Percentiles rank a stretch among this genome's conserved stretches.
Evolutionary conservation across 2,329 filamentous ascomycete genomes (phyloP).

Genomic region (Ophiostoma pallidulum): DNA sequence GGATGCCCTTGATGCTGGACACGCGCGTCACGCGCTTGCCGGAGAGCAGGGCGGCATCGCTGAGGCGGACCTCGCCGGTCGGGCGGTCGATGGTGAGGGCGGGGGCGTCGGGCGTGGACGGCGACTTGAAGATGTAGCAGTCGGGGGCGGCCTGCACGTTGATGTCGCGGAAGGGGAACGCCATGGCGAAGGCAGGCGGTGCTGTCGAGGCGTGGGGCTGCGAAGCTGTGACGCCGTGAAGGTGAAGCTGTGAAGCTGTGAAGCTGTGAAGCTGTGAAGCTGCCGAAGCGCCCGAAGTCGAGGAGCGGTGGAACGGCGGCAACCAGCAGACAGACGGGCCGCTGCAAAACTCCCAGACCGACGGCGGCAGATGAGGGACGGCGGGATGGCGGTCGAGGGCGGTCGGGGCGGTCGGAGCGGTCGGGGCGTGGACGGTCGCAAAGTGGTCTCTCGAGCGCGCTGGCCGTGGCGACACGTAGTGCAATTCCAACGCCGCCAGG

Average conservation of each 20-base stretch:
- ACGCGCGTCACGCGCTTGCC: constrained; percentile 64
- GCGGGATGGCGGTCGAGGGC: too few species aligned
- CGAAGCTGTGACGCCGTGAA: background rate
- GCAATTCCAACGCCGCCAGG: background rate
- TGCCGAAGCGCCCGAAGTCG: too few species aligned
- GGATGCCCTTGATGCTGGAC: constrained; percentile 87
- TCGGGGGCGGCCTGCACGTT: constrained; percentile 89
- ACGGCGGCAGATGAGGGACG: too few species aligned
- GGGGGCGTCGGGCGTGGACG: constrained; percentile 81
- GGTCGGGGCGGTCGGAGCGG: too few species aligned
- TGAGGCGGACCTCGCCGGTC: constrained; percentile 79
- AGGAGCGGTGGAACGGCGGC: too few species aligned
- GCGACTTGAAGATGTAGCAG: constrained; percentile 93
- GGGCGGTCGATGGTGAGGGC: constrained; percentile 85
- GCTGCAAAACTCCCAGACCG: too few species aligned
- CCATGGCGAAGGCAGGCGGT: constrained; percentile 21
- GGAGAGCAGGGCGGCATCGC: constrained; percentile 65
- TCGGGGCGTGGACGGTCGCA: too few species aligned
- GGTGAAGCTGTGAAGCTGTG: background rate
- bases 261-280: too few species aligned
- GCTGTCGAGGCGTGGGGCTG: background rate
- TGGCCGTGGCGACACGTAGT: constrained; percentile 10
- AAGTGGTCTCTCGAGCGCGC: too few species aligned
- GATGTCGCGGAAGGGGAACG: constrained; percentile 81
- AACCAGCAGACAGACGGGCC: too few species aligned